Conservation (phyloP, 257 asterid genomes). For the Fraxinus cuspidata region DNA sequence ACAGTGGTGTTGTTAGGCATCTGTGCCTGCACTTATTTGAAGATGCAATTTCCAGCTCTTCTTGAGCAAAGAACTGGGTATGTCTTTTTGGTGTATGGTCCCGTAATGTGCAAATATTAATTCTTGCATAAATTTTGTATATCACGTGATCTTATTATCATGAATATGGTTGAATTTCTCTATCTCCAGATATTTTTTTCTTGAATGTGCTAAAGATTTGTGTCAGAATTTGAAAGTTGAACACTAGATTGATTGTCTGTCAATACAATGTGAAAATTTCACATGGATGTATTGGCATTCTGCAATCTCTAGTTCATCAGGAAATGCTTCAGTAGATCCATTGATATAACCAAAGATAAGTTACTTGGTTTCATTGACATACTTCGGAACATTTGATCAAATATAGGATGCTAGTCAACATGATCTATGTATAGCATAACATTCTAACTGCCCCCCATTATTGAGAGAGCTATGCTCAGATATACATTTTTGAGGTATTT, state of each 20-base stretch:
- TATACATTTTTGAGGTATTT: background rate
- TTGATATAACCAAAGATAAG: background rate
- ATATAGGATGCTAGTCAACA: background rate
- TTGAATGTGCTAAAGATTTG: background rate
- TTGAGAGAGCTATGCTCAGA: background rate
- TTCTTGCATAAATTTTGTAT: background rate
- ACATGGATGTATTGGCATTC: background rate
- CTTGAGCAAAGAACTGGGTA: slow-evolving; percentile 5
- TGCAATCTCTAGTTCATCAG: background rate
- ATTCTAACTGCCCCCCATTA: background rate
- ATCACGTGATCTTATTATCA: background rate
- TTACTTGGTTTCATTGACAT: slow-evolving; percentile 1
- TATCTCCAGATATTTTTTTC: background rate
- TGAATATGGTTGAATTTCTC: background rate
- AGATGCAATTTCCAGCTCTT: slow-evolving; percentile 28
- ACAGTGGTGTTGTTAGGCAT: slow-evolving; percentile 50
- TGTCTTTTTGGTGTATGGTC: background rate
- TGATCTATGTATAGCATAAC: background rate
- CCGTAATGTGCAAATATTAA: background rate
- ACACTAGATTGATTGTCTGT: background rate
- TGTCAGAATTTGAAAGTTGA: background rate
- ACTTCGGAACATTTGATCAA: background rate
- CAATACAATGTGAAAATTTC: background rate
- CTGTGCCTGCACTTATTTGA: slow-evolving; percentile 36
- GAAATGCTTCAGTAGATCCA: background rate